Percentiles rank a stretch among this genome's conserved stretches.
Evolutionary conservation across 805 yeast species (phyloP).

Genomic region (Ogataea nitratoaversa): DNA sequence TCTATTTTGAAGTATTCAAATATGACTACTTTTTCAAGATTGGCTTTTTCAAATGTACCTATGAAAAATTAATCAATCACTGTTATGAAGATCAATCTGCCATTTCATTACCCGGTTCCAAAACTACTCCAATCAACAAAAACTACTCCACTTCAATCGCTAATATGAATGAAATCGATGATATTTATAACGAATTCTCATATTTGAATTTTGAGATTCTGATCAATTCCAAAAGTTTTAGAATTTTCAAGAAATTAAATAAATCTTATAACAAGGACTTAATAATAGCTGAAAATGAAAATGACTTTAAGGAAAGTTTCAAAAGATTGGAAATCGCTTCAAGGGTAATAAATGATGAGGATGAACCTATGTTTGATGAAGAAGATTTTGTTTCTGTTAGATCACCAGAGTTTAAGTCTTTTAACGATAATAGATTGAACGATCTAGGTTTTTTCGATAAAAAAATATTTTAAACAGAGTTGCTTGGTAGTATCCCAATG

Average conservation of each 20-base stretch:
- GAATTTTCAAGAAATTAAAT: slow-evolving; percentile 11
- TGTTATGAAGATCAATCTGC: slow-evolving; percentile 3
- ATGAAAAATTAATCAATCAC: slow-evolving; percentile 4
- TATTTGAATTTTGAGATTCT: slow-evolving; percentile 13
- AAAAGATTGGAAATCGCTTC: neutral
- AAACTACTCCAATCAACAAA: too few species aligned
- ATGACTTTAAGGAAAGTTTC: slow-evolving; percentile 8
- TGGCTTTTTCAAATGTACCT: slow-evolving; percentile 5
- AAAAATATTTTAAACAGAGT: slow-evolving; percentile 14
- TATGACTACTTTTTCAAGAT: slow-evolving; percentile 10
- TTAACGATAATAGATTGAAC: slow-evolving; percentile 20
- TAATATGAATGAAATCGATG: too few species aligned
- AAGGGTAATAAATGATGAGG: neutral
- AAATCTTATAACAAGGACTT: slow-evolving; percentile 9
- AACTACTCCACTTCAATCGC: too few species aligned
- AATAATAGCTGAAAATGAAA: slow-evolving; percentile 5
- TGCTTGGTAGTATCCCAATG: too few species aligned
- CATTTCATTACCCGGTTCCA: too few species aligned
- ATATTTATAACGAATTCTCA: slow-evolving; percentile 6
- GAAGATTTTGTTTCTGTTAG: slow-evolving; percentile 13
- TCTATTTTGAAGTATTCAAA: slow-evolving; percentile 11
- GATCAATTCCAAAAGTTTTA: slow-evolving; percentile 14
- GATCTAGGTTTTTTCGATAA: slow-evolving; percentile 20
- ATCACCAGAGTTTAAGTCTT: slow-evolving; percentile 18
- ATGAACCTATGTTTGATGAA: neutral